Conservation (phyloP, 1,284 basidiomycete genomes). For the Cryptococcus amylolentus region DNA sequence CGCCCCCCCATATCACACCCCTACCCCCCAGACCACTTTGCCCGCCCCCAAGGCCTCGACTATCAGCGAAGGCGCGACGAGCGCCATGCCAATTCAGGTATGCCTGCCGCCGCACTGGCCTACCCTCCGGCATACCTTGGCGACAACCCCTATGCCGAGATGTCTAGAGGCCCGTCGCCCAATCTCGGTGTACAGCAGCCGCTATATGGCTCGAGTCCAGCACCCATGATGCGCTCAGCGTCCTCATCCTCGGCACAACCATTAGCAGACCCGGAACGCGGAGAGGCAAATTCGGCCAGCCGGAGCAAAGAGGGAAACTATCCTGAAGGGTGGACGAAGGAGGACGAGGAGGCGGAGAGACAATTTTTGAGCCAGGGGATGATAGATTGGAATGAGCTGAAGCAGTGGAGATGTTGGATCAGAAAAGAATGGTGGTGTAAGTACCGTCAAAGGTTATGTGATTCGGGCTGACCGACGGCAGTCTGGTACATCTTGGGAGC, state of each 20-base stretch:
- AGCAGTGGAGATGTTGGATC: conserved; percentile 55
- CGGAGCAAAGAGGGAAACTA: conserved; percentile 14
- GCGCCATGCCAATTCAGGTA: neutral
- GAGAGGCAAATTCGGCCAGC: neutral
- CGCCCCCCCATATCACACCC: neutral
- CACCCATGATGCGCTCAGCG: neutral
- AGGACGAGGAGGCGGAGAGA: conserved; percentile 44
- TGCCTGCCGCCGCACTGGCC: neutral
- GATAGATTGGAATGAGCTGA: conserved; percentile 54
- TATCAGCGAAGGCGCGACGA: conserved; percentile 10
- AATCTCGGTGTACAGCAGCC: neutral
- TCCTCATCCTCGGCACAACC: neutral
- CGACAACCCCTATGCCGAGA: conserved; percentile 7
- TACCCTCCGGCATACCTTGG: neutral
- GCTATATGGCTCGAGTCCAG: neutral
- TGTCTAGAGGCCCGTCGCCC: conserved; percentile 2
- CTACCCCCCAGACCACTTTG: neutral
- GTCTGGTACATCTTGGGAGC: conserved; percentile 53
- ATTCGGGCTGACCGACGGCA: conserved; percentile 28
- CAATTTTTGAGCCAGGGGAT: conserved; percentile 48
- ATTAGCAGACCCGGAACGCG: neutral
- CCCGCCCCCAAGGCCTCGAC: neutral
- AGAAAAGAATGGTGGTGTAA: conserved; percentile 56
- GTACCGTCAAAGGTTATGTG: conserved; percentile 23
- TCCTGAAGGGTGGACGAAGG: conserved; percentile 39